Conservation (phyloP, 768 basidiomycete genomes). For the Phanerochaete sordida region DNA sequence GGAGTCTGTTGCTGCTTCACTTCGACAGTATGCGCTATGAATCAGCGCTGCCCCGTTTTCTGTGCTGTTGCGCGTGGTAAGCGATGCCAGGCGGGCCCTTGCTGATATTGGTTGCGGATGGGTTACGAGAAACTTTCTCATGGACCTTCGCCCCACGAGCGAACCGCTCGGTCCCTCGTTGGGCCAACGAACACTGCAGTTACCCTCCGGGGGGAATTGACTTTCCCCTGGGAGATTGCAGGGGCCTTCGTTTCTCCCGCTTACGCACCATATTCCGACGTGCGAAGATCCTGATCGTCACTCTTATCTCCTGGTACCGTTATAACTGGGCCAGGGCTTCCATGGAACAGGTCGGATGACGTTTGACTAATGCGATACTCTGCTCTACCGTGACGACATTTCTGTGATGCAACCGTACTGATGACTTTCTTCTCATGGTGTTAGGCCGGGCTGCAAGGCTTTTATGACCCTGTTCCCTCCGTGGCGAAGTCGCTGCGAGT, state of each 20-base stretch:
- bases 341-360: not conserved
- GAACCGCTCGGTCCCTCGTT: not conserved
- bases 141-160: not conserved
- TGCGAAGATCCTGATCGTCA: constrained; percentile 1
- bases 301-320: not conserved
- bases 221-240: not conserved
- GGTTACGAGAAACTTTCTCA: not conserved
- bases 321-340: not conserved
- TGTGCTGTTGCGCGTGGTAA: not conserved
- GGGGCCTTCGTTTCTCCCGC: constrained; percentile 1
- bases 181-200: not conserved
- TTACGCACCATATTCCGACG: not conserved
- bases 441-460: constrained; percentile 74
- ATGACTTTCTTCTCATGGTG: constrained; percentile 3
- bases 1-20: not conserved
- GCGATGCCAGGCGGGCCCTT: not conserved
- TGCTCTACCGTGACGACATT: constrained; percentile 6
- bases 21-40: not conserved
- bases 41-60: not conserved
- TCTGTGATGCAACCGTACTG: not conserved
- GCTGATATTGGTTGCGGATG: not conserved
- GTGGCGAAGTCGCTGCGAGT: constrained; percentile 65
- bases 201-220: not conserved
- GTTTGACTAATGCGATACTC: not conserved
- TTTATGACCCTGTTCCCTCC: constrained; percentile 82